Percentiles rank a stretch among this genome's conserved stretches.
Conservation (phyloP, 768 basidiomycete species). For the Gloeostereum incarnatum region DNA sequence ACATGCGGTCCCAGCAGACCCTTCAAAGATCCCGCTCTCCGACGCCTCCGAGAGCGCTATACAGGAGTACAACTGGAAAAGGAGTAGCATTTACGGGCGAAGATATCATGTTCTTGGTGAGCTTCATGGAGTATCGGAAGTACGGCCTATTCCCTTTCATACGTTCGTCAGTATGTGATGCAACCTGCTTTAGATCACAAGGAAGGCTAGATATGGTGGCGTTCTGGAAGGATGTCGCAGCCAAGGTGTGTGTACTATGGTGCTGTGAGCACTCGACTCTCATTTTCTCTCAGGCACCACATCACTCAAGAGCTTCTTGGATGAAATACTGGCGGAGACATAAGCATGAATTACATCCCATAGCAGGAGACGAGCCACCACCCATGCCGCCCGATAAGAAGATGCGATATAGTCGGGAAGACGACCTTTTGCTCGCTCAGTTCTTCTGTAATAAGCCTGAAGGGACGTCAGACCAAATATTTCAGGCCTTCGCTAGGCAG, state of each 20-base stretch:
- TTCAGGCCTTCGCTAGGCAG: conserved; percentile 67
- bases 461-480: conserved; percentile 78
- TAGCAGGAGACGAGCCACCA: conserved; percentile 58
- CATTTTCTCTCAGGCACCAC: conserved; percentile 51
- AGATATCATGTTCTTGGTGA: conserved; percentile 68
- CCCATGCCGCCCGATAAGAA: conserved; percentile 80
- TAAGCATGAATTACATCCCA: conserved; percentile 70
- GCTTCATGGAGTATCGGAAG: conserved; percentile 74
- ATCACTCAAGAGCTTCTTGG: conserved; percentile 89
- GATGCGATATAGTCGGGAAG: conserved; percentile 73
- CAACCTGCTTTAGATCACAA: conserved; percentile 30
- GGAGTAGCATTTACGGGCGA: conserved; percentile 85
- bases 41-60: conserved; percentile 72
- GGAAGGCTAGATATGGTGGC: conserved; percentile 64
- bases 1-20: conserved; percentile 17
- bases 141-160: too few species aligned
- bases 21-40: conserved; percentile 58
- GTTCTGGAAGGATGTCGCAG: conserved; percentile 73
- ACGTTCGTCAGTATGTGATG: too few species aligned
- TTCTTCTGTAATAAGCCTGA: conserved; percentile 67
- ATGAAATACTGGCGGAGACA: conserved; percentile 91
- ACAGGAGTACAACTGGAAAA: conserved; percentile 81
- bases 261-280: conserved; percentile 4
- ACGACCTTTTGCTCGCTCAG: conserved; percentile 72
- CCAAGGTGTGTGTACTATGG: conserved; percentile 35